phyloP scores from a whole-genome alignment of 2,329 filamentous ascomycete species.

The Phialemonium atrogriseum region DNA sequence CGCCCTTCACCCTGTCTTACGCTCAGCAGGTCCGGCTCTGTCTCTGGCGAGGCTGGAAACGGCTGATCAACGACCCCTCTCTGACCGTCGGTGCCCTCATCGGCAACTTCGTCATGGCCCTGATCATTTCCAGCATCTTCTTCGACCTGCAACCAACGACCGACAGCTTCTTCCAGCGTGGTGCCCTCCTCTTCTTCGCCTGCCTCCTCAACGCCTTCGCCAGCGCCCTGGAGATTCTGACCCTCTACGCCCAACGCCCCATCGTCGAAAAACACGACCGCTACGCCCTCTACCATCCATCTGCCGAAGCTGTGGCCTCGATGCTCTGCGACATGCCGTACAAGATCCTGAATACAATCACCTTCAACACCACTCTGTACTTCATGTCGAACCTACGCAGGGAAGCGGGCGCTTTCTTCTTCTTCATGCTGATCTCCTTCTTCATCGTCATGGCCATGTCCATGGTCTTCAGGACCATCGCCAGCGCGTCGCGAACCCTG shows the following conservation, averaged over 20 bases:
- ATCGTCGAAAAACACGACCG: slow-evolving; percentile 86
- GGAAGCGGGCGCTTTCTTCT: slow-evolving; percentile 71
- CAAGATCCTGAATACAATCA: slow-evolving; percentile 65
- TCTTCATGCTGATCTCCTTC: slow-evolving; percentile 73
- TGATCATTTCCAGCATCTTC: slow-evolving; percentile 75
- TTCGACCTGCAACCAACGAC: slow-evolving; percentile 63
- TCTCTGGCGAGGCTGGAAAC: slow-evolving; percentile 70
- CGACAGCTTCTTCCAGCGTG: slow-evolving; percentile 67
- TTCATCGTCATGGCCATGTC: slow-evolving; percentile 69
- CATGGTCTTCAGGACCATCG: slow-evolving; percentile 78
- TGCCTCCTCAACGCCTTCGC: slow-evolving; percentile 80
- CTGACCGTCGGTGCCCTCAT: slow-evolving; percentile 61
- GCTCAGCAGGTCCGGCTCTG: slow-evolving; percentile 70
- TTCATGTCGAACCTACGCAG: slow-evolving; percentile 79
- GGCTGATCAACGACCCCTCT: slow-evolving; percentile 68
- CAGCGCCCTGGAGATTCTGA: slow-evolving; percentile 74
- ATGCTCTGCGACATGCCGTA: slow-evolving; percentile 83
- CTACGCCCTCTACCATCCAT: slow-evolving; percentile 85
- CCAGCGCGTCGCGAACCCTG: slow-evolving; percentile 63
- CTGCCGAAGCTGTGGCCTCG: slow-evolving; percentile 77
- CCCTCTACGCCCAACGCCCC: slow-evolving; percentile 78
- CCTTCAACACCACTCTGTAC: slow-evolving; percentile 75
- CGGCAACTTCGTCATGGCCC: slow-evolving; percentile 66
- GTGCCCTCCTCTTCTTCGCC: slow-evolving; percentile 78
- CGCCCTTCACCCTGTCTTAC: slow-evolving; percentile 77